Conservation (phyloP, 208 protist species). For the Wallacemonas collosoma region DNA sequence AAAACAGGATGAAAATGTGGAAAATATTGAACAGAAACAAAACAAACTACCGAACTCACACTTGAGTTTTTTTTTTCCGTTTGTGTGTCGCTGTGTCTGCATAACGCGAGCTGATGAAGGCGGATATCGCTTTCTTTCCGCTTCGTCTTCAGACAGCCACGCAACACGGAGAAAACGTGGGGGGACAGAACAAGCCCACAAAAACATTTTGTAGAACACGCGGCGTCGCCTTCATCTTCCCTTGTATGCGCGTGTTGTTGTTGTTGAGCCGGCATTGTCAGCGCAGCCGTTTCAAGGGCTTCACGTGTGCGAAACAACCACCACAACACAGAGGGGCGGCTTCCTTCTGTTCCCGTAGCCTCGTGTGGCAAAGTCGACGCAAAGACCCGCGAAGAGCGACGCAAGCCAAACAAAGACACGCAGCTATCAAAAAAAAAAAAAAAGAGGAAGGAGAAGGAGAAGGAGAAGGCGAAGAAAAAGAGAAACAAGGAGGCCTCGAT, state of each 20-base stretch:
- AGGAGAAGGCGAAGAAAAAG: background rate
- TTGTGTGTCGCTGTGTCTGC: too few relatives aligned
- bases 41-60: background rate
- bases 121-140: background rate
- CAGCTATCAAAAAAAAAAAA: background rate
- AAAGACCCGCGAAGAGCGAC: background rate
- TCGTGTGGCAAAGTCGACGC: background rate
- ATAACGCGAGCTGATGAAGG: background rate
- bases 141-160: background rate
- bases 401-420: background rate
- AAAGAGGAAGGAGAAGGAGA: background rate
- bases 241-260: too few relatives aligned
- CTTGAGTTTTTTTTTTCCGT: constrained; percentile 2
- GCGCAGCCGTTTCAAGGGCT: too few relatives aligned
- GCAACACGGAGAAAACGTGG: too few relatives aligned
- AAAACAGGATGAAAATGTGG: background rate
- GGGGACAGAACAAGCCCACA: too few relatives aligned
- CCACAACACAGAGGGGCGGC: too few relatives aligned
- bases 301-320: too few relatives aligned
- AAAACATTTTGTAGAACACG: too few relatives aligned
- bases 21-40: background rate
- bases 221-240: too few relatives aligned
- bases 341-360: too few relatives aligned
- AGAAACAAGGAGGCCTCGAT: background rate
- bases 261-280: too few relatives aligned